Evolutionary conservation across 345 rosid genomes (phyloP), one percentile per base, ranked within the genome.

Genomic region (Eucalyptus cloeziana): DNA sequence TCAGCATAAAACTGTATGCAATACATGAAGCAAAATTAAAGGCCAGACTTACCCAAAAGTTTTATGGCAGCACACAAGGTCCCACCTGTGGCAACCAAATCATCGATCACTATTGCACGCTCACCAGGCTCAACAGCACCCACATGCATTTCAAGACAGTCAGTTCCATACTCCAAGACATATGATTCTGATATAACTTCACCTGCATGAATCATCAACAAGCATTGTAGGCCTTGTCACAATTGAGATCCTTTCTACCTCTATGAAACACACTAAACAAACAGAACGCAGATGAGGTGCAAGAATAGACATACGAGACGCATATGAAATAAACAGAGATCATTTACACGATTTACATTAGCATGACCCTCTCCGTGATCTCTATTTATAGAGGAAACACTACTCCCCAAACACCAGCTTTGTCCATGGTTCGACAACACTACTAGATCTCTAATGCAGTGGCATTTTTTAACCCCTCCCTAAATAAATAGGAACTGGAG

Each of bases 61-160:
- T 92, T 93, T 89, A 97, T 94, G 45, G 97, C 99, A 40, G 99
- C 99, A 1, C 95, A 95, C 43, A 97, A 92, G 22, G 98, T 96
- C 56, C 99, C 98, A 3, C 99, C 98, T 1, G 99, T 97, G 83
- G 99, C 99, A 10, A 97, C 96, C 79, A 97, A 91, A 93, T 97
- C 98, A 87, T 97, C 98, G 11, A 97, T 94, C 60, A 97, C 92
- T 51, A 96, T 89, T 24, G 93, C 97, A 7, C 95, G 96, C 90
- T 97, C 98, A 43, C 94, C 93, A 2, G 95, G 88, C 90, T 94
- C 86, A 43, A 97, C 97, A 30, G 98, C 98, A 37, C 93, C 98
- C 13, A 95, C 93, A 62, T 97, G 98, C 96, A 97, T 95, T 92
- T 95, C 97, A 24, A 97, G 86, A 86, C 98, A 94, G 91, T 97